These are phyloP conservation scores for Fusarium incarnatum DNA, from an alignment of 2,329 filamentous ascomycete species.

Conservation along the genomic window DNA sequence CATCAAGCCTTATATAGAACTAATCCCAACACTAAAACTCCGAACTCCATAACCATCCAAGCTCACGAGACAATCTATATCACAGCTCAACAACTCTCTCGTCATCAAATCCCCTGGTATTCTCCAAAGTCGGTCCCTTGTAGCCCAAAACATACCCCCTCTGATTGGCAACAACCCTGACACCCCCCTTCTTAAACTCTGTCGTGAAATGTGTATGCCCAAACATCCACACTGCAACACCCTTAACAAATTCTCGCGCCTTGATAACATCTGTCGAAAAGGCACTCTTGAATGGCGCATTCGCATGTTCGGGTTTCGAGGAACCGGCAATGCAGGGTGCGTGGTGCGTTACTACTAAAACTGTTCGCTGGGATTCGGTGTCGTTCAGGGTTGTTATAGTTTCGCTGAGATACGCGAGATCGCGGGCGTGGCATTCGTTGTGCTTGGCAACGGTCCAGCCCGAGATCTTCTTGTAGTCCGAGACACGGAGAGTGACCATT, in stretches of 20 bases:
- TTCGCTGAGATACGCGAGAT: conserved; percentile 62
- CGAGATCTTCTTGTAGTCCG: conserved; percentile 66
- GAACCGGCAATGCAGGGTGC: conserved; percentile 63
- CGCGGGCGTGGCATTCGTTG: conserved; percentile 59
- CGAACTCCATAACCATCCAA: neutral
- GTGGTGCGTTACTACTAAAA: conserved; percentile 69
- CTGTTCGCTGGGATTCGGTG: conserved; percentile 23
- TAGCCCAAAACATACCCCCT: conserved; percentile 55
- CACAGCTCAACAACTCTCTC: conserved; percentile 41
- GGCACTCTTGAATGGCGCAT: conserved; percentile 60
- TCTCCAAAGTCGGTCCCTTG: conserved; percentile 39
- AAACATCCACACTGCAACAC: conserved; percentile 58
- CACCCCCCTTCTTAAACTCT: conserved; percentile 48
- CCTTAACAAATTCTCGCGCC: conserved; percentile 47
- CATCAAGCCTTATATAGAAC: neutral
- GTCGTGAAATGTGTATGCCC: conserved; percentile 62
- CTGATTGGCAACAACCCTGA: conserved; percentile 59
- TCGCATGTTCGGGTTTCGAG: conserved; percentile 60
- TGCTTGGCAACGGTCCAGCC: conserved; percentile 63
- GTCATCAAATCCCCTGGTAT: conserved; percentile 42
- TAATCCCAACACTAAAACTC: neutral
- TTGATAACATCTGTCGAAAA: conserved; percentile 63
- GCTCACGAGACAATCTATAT: neutral
- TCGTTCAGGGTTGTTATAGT: conserved; percentile 50
- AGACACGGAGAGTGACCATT: conserved; percentile 58